Base-by-base conservation (phyloP, 1,284 basidiomycete species). In the Sanguinoderma infundibulare region DNA sequence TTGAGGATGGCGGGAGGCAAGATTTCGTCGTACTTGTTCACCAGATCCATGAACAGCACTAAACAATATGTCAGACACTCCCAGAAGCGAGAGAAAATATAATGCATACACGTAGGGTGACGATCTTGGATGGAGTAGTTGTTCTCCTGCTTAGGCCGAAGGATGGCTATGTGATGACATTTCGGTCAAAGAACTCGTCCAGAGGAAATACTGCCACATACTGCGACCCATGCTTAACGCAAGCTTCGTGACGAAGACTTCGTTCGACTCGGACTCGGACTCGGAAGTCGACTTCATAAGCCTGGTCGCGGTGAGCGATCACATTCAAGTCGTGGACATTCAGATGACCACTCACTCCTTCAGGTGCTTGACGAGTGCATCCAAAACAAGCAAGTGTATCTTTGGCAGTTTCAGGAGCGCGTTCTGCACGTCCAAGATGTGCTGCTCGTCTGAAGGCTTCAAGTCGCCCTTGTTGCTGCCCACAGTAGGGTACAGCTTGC, bases 61-160 rank as follows among this genome's bases (percentile, higher is more conserved):
- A 55, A 8, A 57, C 17, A 35, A 39, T 15, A 26, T 42, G 28
- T 60, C 4, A 59, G 51, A 8, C 12, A n/a, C 0, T 4, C n/a
- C 3, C 15, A 15, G 6, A 36, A 22, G 12, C 12, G 14, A 35
- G 17, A 14, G 1, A 40, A 15, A 46, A 46, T 46, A 20, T 1
- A 5, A 15, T 1, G 34, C 88, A 69, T 74, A 90, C 91, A 74
- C 52, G 85, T 87, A 53, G 89, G 92, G 70, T 92, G 94, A 46
- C 91, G 92, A 75, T 94, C 94, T 75, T 92, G 94, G 66, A 93
- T 90, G 3, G 94, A 92, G 40, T 95, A 75, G 64, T 93, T 86
- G 3, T 86, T 90, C 74, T 98, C 96, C 46, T 82, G 73, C 73
- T 89, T 92, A 17, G 96, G 96, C 26, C 95, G 83, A 50, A 98